These are phyloP conservation scores for Odontarrhena argentea DNA, from an alignment of 345 rosid genomes.

Conservation along the genomic window DNA sequence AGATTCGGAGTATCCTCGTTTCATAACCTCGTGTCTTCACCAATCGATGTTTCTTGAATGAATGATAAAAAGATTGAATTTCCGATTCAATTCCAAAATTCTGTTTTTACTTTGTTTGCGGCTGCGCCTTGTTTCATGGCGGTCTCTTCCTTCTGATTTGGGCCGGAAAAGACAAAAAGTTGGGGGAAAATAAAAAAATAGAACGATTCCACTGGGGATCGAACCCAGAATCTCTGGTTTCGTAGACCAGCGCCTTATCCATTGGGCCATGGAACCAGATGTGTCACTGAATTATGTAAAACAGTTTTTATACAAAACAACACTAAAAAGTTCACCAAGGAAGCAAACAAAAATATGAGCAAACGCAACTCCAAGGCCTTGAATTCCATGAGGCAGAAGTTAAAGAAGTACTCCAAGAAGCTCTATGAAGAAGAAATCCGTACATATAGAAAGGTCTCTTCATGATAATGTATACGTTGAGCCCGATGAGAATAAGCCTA, in stretches of 20 bases:
- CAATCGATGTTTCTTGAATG: too few relatives aligned
- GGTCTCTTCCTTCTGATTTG: background rate
- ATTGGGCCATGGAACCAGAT: conserved; percentile 46
- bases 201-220: conserved; percentile 66
- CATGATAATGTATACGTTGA: too few relatives aligned
- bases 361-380: too few relatives aligned
- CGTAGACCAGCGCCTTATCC: conserved; percentile 98
- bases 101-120: conserved; percentile 14
- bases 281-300: too few relatives aligned
- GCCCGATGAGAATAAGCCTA: too few relatives aligned
- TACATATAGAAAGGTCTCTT: too few relatives aligned
- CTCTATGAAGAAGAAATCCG: too few relatives aligned
- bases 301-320: too few relatives aligned
- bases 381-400: too few relatives aligned
- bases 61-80: background rate
- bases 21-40: conserved; percentile 44
- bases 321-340: too few relatives aligned
- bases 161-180: background rate
- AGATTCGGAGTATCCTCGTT: conserved; percentile 72
- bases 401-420: too few relatives aligned
- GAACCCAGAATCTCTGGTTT: conserved; percentile 90
- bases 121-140: conserved; percentile 28
- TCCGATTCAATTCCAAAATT: background rate
- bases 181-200: background rate
- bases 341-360: too few relatives aligned